Conservation (phyloP, 1,139 yeast genomes). For the Kodamaea ohmeri region DNA sequence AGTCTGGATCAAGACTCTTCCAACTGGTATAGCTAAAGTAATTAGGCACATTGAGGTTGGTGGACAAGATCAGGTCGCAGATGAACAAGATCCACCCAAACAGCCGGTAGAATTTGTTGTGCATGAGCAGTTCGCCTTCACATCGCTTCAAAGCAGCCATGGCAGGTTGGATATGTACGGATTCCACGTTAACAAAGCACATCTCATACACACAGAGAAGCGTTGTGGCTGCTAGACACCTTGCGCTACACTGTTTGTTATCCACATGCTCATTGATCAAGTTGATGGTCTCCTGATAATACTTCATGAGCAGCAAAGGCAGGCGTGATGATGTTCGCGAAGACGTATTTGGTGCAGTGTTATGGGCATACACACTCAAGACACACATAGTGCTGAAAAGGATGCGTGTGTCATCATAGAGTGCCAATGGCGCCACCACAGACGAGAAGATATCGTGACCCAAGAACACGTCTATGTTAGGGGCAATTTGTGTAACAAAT, state of each 20-base stretch:
- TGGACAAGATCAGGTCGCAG: slow-evolving; percentile 35
- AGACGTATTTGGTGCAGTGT: too few species aligned
- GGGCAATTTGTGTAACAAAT: slow-evolving; percentile 30
- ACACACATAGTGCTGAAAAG: slow-evolving; percentile 35
- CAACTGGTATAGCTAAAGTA: slow-evolving; percentile 8
- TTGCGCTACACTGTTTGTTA: slow-evolving; percentile 25
- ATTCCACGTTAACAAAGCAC: slow-evolving; percentile 25
- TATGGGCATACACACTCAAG: slow-evolving; percentile 33
- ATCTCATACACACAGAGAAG: slow-evolving; percentile 40
- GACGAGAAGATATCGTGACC: slow-evolving; percentile 29
- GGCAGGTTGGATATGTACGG: slow-evolving; percentile 10
- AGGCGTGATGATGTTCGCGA: too few species aligned
- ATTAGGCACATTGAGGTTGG: slow-evolving; percentile 31
- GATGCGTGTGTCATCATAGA: slow-evolving; percentile 39
- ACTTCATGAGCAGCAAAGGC: slow-evolving; percentile 30
- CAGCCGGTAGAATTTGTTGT: slow-evolving; percentile 16
- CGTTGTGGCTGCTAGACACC: slow-evolving; percentile 38
- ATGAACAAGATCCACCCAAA: slow-evolving; percentile 39
- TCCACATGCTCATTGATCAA: slow-evolving; percentile 31
- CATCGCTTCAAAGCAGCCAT: background rate
- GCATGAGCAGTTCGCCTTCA: background rate
- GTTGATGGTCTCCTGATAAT: slow-evolving; percentile 36
- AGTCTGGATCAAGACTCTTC: slow-evolving; percentile 27
- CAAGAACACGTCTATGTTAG: slow-evolving; percentile 32
- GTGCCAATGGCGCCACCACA: slow-evolving; percentile 36